Base-by-base conservation (phyloP, 805 yeast species). In the Sungouiozyma ichnusensis region DNA sequence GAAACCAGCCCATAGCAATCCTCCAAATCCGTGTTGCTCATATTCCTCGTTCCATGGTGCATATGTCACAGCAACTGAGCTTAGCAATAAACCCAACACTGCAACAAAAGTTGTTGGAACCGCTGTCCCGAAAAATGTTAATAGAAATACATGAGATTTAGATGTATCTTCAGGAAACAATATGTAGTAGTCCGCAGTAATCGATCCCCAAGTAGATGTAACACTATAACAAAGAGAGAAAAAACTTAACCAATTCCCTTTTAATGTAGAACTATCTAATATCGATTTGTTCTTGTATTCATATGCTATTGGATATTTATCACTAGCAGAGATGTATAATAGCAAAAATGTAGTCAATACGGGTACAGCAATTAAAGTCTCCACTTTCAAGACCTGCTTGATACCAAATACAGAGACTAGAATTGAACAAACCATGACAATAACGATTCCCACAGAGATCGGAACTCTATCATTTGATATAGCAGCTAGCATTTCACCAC, bases 201-300 rank as follows among this genome's bases (percentile, higher is more conserved):
- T 74, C 2, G 88, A 80, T 36, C 94, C 88, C 95, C 95, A 86
- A 1, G 95, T 84, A 3, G 85, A 74, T 3, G 95, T 85, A 37
- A 81, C 78, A 20, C 94, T 78, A 54, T 83, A 84, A 36, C 79
- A 70, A 42, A 85, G 67, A 1, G 86, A 73, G 52, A 85, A 83
- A 60, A 77, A 83, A 13, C 85, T 74, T 20, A 85, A 59, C 71
- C 82, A 74, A 53, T 77, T 73, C n/a, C 94, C 94, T 40, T 68
- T 67, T 3, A 73, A 62, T 0, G 83, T 74, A 19, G 44, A 20
- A 15, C 58, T 57, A 31, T 51, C 50, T 7, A 45, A 16, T 19
- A 59, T 45, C 3, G 57, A 51, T 13, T 52, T 53, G 36, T 67
- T 73, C 4, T 65, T 45, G 42, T 50, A 70, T 32, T 50, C 43